Conservation (phyloP, 2,329 filamentous ascomycete species). For the Stachybotrys chlorohalonatus region DNA sequence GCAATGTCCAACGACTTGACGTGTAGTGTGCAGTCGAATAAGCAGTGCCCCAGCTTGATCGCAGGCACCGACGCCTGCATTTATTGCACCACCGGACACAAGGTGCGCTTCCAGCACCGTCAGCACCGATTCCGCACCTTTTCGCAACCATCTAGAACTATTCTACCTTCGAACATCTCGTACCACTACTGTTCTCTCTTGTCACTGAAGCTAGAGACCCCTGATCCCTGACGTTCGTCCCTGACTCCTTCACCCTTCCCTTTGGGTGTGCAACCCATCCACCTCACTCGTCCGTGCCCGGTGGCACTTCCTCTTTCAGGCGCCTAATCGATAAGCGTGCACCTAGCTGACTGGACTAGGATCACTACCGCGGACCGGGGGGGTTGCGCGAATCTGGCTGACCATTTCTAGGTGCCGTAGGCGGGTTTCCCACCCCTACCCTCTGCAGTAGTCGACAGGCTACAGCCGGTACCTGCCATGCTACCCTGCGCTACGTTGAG, state of each 20-base stretch:
- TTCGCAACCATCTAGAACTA: too few relatives aligned
- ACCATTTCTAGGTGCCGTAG: neutral
- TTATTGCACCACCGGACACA: too few relatives aligned
- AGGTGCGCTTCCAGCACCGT: too few relatives aligned
- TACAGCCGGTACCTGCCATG: neutral
- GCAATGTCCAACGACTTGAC: too few relatives aligned
- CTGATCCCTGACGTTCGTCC: neutral
- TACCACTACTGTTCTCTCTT: neutral
- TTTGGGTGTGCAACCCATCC: neutral
- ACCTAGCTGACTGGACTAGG: neutral
- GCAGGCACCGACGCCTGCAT: too few relatives aligned
- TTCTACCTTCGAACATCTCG: neutral
- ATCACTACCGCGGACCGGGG: neutral
- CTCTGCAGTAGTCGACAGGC: too few relatives aligned
- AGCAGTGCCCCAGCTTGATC: too few relatives aligned
- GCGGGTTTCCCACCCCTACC: too few relatives aligned
- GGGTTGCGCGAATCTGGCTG: neutral
- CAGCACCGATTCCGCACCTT: too few relatives aligned
- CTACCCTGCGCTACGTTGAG: neutral
- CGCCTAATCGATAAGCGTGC: neutral
- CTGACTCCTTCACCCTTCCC: neutral
- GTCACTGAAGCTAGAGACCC: neutral
- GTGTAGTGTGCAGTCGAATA: too few relatives aligned
- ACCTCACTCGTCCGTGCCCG: neutral
- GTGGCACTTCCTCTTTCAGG: neutral